Percentiles rank a stretch among this genome's conserved stretches.
Evolutionary conservation across 2,329 filamentous ascomycete species (phyloP).

Genomic region (Penicillium sp.): DNA sequence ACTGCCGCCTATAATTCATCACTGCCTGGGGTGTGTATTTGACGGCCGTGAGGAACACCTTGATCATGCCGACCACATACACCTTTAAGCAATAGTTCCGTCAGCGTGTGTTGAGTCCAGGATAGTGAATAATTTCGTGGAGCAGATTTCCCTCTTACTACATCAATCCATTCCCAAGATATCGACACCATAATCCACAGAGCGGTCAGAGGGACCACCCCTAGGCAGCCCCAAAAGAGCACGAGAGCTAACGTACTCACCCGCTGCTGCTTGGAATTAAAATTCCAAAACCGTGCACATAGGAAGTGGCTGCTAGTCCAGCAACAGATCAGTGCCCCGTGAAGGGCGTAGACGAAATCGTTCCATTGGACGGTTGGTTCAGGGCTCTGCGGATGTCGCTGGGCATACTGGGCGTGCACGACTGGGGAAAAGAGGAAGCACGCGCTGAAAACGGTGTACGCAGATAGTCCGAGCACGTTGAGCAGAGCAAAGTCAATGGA

Average conservation of each 20-base stretch:
- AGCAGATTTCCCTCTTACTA: background rate
- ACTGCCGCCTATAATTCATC: background rate
- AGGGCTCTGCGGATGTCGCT: background rate
- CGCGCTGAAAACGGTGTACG: background rate
- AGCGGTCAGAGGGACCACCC: background rate
- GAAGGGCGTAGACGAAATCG: background rate
- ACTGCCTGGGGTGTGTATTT: background rate
- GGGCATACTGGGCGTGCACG: background rate
- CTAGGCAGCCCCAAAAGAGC: background rate
- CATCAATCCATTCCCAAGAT: background rate
- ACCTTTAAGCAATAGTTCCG: background rate
- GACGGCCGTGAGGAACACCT: background rate
- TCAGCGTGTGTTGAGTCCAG: background rate
- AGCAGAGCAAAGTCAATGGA: background rate
- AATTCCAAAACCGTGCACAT: background rate
- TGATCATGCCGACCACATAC: background rate
- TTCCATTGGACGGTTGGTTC: background rate
- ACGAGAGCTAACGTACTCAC: background rate
- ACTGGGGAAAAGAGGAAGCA: background rate
- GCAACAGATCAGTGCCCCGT: background rate
- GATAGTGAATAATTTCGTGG: too few species aligned
- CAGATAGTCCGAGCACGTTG: background rate
- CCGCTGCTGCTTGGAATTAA: background rate
- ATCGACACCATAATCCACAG: background rate
- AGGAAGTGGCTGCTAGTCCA: background rate